These are phyloP conservation scores for Elaeis guineensis DNA, from an alignment of 176 grass and related monocot species.

Conservation along the genomic window DNA sequence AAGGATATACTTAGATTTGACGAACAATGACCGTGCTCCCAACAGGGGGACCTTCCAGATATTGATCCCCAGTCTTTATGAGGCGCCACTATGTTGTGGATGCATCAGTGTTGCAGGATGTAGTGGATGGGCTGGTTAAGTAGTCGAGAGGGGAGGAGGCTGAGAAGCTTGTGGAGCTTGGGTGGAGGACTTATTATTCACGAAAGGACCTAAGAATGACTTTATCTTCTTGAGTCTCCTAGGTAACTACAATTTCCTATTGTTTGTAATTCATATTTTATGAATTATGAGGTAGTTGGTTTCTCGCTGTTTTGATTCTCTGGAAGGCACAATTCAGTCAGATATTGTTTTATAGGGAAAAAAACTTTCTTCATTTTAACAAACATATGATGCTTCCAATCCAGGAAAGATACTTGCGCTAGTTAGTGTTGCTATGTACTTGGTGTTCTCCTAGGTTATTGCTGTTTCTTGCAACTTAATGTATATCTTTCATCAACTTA, in stretches of 20 bases:
- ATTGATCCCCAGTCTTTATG: conserved; percentile 28
- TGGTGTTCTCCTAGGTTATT: too few species aligned
- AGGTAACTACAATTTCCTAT: background rate
- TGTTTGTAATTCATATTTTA: too few species aligned
- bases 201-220: conserved; percentile 21
- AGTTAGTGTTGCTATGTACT: too few species aligned
- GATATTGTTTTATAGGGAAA: too few species aligned
- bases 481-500: too few species aligned
- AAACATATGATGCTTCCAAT: too few species aligned
- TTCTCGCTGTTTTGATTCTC: too few species aligned
- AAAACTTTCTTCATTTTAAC: too few species aligned
- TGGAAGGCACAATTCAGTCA: too few species aligned
- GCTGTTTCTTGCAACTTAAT: too few species aligned
- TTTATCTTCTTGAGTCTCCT: background rate
- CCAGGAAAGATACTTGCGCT: too few species aligned
- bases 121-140: conserved; percentile 43
- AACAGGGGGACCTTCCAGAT: conserved; percentile 42
- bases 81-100: conserved; percentile 19
- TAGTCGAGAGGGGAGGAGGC: conserved; percentile 41
- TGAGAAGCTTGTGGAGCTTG: conserved; percentile 28
- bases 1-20: conserved; percentile 35
- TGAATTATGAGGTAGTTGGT: too few species aligned
- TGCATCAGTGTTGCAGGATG: conserved; percentile 23
- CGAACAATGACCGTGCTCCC: conserved; percentile 28
- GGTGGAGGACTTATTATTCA: conserved; percentile 30